phyloP scores from a whole-genome alignment of 169 alveolate species.

The Miamiensis avidus region DNA sequence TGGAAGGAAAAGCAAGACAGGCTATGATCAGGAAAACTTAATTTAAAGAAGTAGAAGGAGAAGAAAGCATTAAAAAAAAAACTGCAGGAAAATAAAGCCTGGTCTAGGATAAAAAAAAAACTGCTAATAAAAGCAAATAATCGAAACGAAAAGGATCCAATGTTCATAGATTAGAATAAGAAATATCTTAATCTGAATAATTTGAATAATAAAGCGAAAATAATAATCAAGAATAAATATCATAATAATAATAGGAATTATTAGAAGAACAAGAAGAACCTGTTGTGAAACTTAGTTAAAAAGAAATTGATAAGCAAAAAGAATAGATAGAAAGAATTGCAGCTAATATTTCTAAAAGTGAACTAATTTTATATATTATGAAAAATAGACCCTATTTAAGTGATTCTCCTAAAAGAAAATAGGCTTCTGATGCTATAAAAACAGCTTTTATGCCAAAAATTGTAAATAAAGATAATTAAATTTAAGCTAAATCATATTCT shows the following conservation, averaged over 20 bases:
- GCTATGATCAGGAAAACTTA: too few species aligned
- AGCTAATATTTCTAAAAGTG: not conserved
- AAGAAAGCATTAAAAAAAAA: not conserved
- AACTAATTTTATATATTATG: not conserved
- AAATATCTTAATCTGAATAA: not conserved
- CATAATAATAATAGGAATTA: too few species aligned
- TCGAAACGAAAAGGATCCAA: not conserved
- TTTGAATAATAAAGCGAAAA: not conserved
- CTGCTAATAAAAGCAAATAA: not conserved
- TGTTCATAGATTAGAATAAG: not conserved
- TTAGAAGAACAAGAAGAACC: not conserved
- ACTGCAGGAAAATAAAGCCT: not conserved
- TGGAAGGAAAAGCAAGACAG: too few species aligned
- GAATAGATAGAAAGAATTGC: not conserved
- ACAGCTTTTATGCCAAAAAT: not conserved
- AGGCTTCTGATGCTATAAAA: not conserved
- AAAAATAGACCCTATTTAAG: not conserved
- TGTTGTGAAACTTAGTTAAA: not conserved
- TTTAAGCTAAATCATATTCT: not conserved
- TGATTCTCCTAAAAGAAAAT: too few species aligned
- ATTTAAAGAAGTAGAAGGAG: too few species aligned
- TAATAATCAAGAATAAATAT: not conserved
- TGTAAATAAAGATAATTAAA: not conserved
- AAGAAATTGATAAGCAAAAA: too few species aligned
- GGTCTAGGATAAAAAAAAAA: too few species aligned